These are phyloP conservation scores for Amaranthus palmeri DNA, from an alignment of 148 eudicot genomes.

Conservation along the genomic window DNA sequence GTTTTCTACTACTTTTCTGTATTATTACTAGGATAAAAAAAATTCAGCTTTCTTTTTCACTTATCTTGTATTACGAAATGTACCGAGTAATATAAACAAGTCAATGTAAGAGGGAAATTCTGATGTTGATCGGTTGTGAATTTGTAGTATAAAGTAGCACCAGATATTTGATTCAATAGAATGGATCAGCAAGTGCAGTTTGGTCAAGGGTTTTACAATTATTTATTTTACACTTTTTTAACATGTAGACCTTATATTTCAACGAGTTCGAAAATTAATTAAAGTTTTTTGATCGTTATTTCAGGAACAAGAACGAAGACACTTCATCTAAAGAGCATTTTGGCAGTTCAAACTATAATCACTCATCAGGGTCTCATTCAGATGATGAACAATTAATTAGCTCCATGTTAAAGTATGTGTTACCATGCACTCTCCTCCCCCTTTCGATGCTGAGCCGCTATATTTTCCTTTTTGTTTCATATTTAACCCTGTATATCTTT, in stretches of 20 bases:
- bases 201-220: conserved; percentile 10
- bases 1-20: no score
- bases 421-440: conserved; percentile 16
- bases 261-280: not conserved
- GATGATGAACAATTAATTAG: conserved; percentile 50
- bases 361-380: conserved; percentile 36
- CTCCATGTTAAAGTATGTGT: conserved; percentile 48
- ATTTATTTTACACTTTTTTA: not conserved
- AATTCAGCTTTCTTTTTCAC: no score
- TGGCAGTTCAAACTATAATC: conserved; percentile 21
- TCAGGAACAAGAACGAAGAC: conserved; percentile 42
- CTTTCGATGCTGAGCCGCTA: conserved; percentile 8
- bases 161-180: not conserved
- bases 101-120: no score
- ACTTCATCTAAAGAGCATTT: conserved; percentile 23
- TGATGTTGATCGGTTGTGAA: no score
- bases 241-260: not conserved
- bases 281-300: not conserved
- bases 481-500: not conserved
- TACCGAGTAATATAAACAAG: no score
- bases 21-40: no score
- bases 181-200: not conserved
- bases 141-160: not conserved
- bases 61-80: no score
- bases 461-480: not conserved